Base-by-base conservation (phyloP, 2,329 filamentous ascomycete species). In the Sarocladium strictum region DNA sequence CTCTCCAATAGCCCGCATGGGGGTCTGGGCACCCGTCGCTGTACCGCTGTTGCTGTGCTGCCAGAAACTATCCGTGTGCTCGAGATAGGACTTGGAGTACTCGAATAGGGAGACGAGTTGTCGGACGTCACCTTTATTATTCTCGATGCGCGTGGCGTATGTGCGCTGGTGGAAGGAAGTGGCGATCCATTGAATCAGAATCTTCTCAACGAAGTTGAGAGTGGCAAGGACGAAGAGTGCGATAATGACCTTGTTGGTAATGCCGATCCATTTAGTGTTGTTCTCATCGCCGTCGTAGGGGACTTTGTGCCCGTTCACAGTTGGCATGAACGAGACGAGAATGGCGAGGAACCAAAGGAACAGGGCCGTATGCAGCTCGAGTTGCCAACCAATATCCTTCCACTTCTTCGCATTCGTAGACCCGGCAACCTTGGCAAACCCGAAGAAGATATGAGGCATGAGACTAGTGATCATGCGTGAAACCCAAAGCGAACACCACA, bases 271-370 rank as follows among this genome's bases (percentile, higher is more conserved):
- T 3, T 72, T 60, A 21, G 78, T 76, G 0, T 79, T 67, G 19
- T 69, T 76, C 45, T 76, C 69, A n/a, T 80, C 79, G 11, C 54
- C 59, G 3, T 67, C 63, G 10, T 63, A 64, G 12, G 65, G 54
- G 0, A 71, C 67, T 26, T 77, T 76, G 60, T 84, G 78, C 54
- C 71, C 74, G 58, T 82, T 85, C 78, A 95, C 86, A 1, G 89
- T 93, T 2, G 90, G 90, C 33, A 89, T 75, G 69, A 95, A 96
- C 0, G 90, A 96, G 38, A 95, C 79, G 59, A 96, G 83, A 15
- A 96, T 83, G 15, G 89, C 89, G 12, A 97, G 76, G 80, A 89
- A 87, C 93, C 93, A 97, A 60, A 97, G 85, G 70, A 97, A 97
- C 3, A 96, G 70, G 0, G 91, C 91, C 0, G 86, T 85, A 12